Evolutionary conservation across 805 yeast genomes (phyloP).

Genomic region (Ogataea nakhonphanomensis): DNA sequence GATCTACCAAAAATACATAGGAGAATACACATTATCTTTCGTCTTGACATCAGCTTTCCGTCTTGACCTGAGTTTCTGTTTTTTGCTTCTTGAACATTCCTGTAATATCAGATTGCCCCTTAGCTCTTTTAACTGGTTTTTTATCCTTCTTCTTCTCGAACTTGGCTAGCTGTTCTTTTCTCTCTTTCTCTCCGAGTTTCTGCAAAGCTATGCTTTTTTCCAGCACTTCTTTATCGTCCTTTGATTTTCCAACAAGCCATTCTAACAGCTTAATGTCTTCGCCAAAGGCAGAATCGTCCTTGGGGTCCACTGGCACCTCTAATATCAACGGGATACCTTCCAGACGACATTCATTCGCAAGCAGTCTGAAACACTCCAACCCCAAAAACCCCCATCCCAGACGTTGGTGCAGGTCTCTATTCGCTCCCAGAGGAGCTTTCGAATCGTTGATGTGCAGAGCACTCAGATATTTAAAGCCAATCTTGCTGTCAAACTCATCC

Average conservation of each 20-base stretch:
- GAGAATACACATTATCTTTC: not conserved
- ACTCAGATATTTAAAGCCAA: slow-evolving; percentile 72
- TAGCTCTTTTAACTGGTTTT: slow-evolving; percentile 38
- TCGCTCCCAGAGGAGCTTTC: slow-evolving; percentile 87
- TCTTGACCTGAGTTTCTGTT: slow-evolving; percentile 10
- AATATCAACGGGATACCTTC: slow-evolving; percentile 71
- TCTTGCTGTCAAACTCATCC: slow-evolving; percentile 64
- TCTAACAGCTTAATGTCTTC: slow-evolving; percentile 80
- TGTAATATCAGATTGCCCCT: slow-evolving; percentile 23
- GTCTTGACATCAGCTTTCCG: not conserved
- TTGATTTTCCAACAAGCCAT: slow-evolving; percentile 63
- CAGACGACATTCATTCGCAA: slow-evolving; percentile 67
- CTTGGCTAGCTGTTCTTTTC: slow-evolving; percentile 66
- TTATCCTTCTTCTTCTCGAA: slow-evolving; percentile 57
- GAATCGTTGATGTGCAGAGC: slow-evolving; percentile 93
- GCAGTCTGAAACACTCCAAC: slow-evolving; percentile 72
- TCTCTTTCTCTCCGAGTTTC: slow-evolving; percentile 60
- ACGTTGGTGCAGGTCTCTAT: slow-evolving; percentile 86
- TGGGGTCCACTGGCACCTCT: slow-evolving; percentile 73
- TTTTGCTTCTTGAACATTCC: slow-evolving; percentile 24
- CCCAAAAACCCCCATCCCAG: slow-evolving; percentile 89
- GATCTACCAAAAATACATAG: not conserved
- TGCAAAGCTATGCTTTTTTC: slow-evolving; percentile 48
- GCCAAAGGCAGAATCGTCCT: slow-evolving; percentile 66
- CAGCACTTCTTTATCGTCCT: slow-evolving; percentile 53